These are phyloP conservation scores for Aaosphaeria pasadenensis DNA, from an alignment of 2,329 filamentous ascomycete genomes.

Conservation along the genomic window DNA sequence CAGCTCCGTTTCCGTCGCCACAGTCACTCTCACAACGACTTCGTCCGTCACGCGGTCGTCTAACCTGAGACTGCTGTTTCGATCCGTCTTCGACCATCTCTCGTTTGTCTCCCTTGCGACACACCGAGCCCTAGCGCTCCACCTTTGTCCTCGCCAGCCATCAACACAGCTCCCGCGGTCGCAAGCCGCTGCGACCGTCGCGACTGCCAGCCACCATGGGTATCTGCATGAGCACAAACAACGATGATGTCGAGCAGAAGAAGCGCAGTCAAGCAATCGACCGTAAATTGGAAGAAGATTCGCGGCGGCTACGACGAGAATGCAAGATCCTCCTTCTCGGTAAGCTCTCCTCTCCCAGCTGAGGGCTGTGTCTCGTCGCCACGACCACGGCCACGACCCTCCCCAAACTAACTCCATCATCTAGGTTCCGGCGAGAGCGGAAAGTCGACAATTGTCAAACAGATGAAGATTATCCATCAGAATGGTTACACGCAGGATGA, in stretches of 20 bases:
- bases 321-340: constrained; percentile 97
- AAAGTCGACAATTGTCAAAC: constrained; percentile 98
- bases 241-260: constrained; percentile 87
- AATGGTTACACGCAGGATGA: constrained; percentile 96
- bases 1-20: constrained; percentile 1
- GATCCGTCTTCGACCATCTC: constrained; percentile 3
- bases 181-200: constrained; percentile 18
- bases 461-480: constrained; percentile 99
- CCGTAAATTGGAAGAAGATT: constrained; percentile 89
- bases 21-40: not conserved
- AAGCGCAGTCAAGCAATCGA: constrained; percentile 97
- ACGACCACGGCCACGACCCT: not conserved
- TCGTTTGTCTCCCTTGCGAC: constrained; percentile 18
- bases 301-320: constrained; percentile 86
- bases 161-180: constrained; percentile 18
- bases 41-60: constrained; percentile 15
- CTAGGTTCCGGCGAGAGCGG: constrained; percentile 95
- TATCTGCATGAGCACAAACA: constrained; percentile 84
- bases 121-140: constrained; percentile 26
- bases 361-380: not conserved
- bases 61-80: constrained; percentile 17
- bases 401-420: constrained; percentile 21
- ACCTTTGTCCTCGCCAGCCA: constrained; percentile 17
- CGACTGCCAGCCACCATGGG: constrained; percentile 65
- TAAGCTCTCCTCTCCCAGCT: constrained; percentile 46